Conservation (phyloP, 768 basidiomycete species). For the Leccinum longicurvipes region DNA sequence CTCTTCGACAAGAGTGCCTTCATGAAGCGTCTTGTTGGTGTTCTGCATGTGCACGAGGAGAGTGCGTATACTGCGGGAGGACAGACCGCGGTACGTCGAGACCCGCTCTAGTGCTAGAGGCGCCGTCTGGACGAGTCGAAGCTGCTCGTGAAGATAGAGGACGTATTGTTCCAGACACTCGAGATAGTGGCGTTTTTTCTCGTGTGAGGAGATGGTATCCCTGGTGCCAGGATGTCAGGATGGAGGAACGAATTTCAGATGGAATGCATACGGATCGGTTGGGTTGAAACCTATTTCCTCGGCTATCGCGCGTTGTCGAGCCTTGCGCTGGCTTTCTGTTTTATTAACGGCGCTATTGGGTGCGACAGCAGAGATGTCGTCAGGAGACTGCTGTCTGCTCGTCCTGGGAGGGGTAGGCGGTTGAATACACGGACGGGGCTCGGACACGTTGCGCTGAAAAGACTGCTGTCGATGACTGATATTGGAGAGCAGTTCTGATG, state of each 20-base stretch:
- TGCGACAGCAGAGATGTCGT: background rate
- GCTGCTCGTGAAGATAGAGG: slow-evolving; percentile 59
- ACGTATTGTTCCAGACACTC: slow-evolving; percentile 74
- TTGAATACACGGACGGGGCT: background rate
- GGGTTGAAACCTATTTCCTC: slow-evolving; percentile 53
- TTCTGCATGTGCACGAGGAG: slow-evolving; percentile 71
- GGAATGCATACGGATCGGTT: slow-evolving; percentile 54
- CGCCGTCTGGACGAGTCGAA: slow-evolving; percentile 44
- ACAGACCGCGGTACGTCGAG: slow-evolving; percentile 50
- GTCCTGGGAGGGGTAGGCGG: slow-evolving; percentile 10
- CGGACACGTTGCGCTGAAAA: slow-evolving; percentile 2
- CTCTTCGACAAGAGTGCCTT: slow-evolving; percentile 52
- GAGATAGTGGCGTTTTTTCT: slow-evolving; percentile 72
- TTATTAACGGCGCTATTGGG: slow-evolving; percentile 21
- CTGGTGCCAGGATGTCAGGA: slow-evolving; percentile 28
- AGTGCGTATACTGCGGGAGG: slow-evolving; percentile 64
- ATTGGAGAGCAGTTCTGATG: slow-evolving; percentile 57
- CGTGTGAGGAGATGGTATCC: slow-evolving; percentile 74
- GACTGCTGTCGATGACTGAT: slow-evolving; percentile 21
- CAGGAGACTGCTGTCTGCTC: slow-evolving; percentile 13
- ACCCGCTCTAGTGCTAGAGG: slow-evolving; percentile 52
- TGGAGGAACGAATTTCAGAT: background rate
- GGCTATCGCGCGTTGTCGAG: slow-evolving; percentile 55
- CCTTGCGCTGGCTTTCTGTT: slow-evolving; percentile 51
- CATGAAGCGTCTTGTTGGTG: slow-evolving; percentile 47